phyloP scores from a whole-genome alignment of 116 monocot species.

The Zostera marina region DNA sequence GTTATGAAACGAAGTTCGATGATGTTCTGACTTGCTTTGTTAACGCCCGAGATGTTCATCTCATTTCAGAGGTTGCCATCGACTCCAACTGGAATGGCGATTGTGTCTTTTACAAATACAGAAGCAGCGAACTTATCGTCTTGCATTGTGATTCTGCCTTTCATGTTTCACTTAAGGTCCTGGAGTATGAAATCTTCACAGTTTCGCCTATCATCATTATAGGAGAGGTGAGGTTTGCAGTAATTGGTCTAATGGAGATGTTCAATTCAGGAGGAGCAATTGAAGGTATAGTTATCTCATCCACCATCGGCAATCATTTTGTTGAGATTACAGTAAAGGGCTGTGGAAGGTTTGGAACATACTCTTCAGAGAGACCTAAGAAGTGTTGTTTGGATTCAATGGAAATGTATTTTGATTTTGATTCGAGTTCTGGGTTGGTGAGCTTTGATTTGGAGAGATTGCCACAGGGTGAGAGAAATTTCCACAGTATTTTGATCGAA shows the following conservation, averaged over 20 bases:
- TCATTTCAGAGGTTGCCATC: constrained; percentile 55
- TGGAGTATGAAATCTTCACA: constrained; percentile 57
- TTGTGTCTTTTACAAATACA: constrained; percentile 41
- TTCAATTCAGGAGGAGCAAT: constrained; percentile 83
- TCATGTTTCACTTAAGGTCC: constrained; percentile 57
- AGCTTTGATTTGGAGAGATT: constrained; percentile 35
- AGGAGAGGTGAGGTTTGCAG: constrained; percentile 50
- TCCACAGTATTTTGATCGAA: constrained; percentile 51
- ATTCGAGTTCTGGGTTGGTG: constrained; percentile 43
- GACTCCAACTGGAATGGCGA: constrained; percentile 62
- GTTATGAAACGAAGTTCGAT: constrained; percentile 7
- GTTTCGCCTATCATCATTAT: constrained; percentile 69
- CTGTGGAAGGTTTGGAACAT: constrained; percentile 73
- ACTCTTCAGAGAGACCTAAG: constrained; percentile 45
- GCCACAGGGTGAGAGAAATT: constrained; percentile 29
- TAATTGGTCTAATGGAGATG: constrained; percentile 74
- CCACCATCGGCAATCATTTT: constrained; percentile 5
- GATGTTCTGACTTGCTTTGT: constrained; percentile 34
- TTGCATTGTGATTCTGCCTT: constrained; percentile 28
- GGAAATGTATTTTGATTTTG: constrained; percentile 34
- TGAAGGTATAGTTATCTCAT: constrained; percentile 14
- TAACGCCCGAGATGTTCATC: constrained; percentile 49
- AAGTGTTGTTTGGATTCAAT: constrained; percentile 28
- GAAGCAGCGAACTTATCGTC: constrained; percentile 20
- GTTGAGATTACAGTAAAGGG: constrained; percentile 64